Evolutionary conservation across 2,329 filamentous ascomycete genomes (phyloP), one percentile per base, ranked within the genome.

Genomic region (Daldinia eschscholtzii): DNA sequence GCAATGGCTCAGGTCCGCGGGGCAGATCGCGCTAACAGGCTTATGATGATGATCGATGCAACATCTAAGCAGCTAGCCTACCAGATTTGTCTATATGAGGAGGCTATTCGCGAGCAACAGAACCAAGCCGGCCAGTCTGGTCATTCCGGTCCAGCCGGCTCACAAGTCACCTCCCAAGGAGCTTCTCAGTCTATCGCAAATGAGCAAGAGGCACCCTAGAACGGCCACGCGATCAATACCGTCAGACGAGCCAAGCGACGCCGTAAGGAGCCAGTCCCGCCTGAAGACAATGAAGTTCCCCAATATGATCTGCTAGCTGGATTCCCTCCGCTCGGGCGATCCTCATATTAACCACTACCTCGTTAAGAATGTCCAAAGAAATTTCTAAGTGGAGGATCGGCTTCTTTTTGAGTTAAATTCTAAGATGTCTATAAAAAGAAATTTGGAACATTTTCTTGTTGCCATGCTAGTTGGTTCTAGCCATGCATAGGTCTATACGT

Each of bases 51-150:
- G 71, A 83, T 89, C 60, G 85, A 89, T 71, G 80, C 83, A 48
- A 82, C 85, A 2, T 86, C 87, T 12, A 83, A 84, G 75, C 85
- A 88, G 77, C 80, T 89, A 35, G 86, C 85, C 6, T 80, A 86
- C 72, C 82, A 84, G 30, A 83, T 88, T 50, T 80, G 82, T 20
- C 82, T 86, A 69, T 87, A 85, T 70, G 83, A 87, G 66, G 85
- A 86, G 4, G 70, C 67, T 4, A 57, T 76, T 18, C 74, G 76
- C 23, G 77, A 79, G 20, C 75, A 78, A n/a, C 73, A 76, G 50
- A 64, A 72, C 18, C 76, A 79, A 18, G 64, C 57, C 20, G 66
- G 53, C 12, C 52, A 48, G 15, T 18, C 44, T 7, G 44, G 44
- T 12, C 53, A 52, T 18, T 12, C 46, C 2, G 46, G 46, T 5